Evolutionary conservation across 176 grass and related monocot genomes (phyloP).

Genomic region (Pontederia crassipes): DNA sequence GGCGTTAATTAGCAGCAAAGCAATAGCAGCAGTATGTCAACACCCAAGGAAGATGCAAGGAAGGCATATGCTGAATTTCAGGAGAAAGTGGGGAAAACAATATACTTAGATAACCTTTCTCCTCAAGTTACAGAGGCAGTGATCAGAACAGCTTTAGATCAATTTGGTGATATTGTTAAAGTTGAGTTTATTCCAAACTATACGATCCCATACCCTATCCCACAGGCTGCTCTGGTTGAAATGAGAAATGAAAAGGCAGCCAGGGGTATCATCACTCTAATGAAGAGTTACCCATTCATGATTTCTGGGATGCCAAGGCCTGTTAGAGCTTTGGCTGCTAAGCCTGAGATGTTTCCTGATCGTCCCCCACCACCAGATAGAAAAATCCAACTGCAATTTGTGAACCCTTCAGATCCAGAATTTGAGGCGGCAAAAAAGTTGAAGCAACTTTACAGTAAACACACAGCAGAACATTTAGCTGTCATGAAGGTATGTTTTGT

Average conservation of each 20-base stretch:
- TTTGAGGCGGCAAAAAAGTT: slow-evolving; percentile 33
- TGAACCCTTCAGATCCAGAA: slow-evolving; percentile 26
- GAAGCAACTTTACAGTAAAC: slow-evolving; percentile 27
- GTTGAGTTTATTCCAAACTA: slow-evolving; percentile 53
- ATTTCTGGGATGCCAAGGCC: slow-evolving; percentile 70
- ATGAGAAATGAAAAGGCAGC: slow-evolving; percentile 61
- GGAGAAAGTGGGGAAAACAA: slow-evolving; percentile 31
- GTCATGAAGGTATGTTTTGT: slow-evolving; percentile 58
- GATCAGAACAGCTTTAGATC: slow-evolving; percentile 46
- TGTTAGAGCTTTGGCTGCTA: slow-evolving; percentile 38
- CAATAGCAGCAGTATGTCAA: slow-evolving; percentile 16
- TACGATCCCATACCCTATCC: slow-evolving; percentile 38
- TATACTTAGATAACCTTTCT: slow-evolving; percentile 54
- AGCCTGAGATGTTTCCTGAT: slow-evolving; percentile 50
- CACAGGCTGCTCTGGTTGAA: slow-evolving; percentile 39
- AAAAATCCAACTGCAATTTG: slow-evolving; percentile 33
- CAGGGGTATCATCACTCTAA: slow-evolving; percentile 24
- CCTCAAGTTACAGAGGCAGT: slow-evolving; percentile 28
- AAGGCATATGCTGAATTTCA: slow-evolving; percentile 38
- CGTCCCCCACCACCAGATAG: slow-evolving; percentile 30
- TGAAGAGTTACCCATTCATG: slow-evolving; percentile 67
- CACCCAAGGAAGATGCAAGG: slow-evolving; percentile 23
- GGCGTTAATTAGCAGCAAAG: background rate
- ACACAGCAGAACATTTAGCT: slow-evolving; percentile 48
- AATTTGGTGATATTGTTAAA: slow-evolving; percentile 32